phyloP scores from a whole-genome alignment of 768 basidiomycete genomes.

The Boletales sp. region DNA sequence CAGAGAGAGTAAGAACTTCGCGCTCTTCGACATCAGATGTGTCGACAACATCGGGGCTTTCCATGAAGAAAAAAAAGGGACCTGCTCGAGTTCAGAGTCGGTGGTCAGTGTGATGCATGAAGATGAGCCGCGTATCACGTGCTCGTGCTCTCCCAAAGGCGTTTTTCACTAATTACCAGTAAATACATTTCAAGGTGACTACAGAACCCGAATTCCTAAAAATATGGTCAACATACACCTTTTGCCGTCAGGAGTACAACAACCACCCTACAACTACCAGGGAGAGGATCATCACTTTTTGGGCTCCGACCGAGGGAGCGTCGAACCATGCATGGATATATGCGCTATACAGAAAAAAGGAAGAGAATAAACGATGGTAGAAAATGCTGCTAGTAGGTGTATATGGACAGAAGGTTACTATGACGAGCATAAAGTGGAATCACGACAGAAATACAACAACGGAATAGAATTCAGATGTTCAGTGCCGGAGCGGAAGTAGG shows the following conservation, averaged over 20 bases:
- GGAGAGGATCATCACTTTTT: not conserved
- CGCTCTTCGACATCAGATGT: slow-evolving; percentile 65
- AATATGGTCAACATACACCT: slow-evolving; percentile 9
- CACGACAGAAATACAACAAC: slow-evolving; percentile 21
- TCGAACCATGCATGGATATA: slow-evolving; percentile 22
- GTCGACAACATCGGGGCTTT: slow-evolving; percentile 45
- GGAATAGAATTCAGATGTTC: slow-evolving; percentile 21
- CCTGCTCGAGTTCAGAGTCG: not conserved
- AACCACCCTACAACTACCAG: slow-evolving; percentile 1
- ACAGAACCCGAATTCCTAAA: not conserved
- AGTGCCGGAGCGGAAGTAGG: slow-evolving; percentile 26
- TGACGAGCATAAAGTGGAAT: slow-evolving; percentile 3
- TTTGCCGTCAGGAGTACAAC: slow-evolving; percentile 18
- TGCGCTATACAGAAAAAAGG: slow-evolving; percentile 11
- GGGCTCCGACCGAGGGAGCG: slow-evolving; percentile 7
- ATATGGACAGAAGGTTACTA: slow-evolving; percentile 5
- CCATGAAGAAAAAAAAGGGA: slow-evolving; percentile 10
- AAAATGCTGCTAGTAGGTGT: slow-evolving; percentile 13
- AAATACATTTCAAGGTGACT: too few relatives aligned
- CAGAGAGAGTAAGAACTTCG: slow-evolving; percentile 34
- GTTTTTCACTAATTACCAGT: too few relatives aligned
- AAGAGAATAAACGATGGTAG: not conserved
- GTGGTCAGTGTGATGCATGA: not conserved
- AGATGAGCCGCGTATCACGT: slow-evolving; percentile 15
- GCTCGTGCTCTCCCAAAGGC: not conserved